Conservation (phyloP, 257 asterid species). For the Solanum acaule region DNA sequence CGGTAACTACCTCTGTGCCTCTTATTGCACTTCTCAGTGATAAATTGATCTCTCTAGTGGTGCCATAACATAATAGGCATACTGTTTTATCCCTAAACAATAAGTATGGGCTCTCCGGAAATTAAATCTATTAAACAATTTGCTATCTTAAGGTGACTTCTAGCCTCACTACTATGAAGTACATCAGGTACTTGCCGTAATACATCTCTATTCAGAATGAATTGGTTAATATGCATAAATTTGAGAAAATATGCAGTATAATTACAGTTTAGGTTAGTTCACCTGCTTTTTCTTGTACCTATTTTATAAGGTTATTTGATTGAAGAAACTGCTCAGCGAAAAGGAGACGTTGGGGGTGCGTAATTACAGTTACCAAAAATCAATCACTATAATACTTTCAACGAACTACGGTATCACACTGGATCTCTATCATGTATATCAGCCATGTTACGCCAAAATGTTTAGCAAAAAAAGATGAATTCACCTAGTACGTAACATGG, state of each 20-base stretch:
- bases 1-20: constrained; percentile 36
- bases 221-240: not conserved
- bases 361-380: not conserved
- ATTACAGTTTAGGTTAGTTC: not conserved
- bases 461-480: not conserved
- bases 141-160: not conserved
- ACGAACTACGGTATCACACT: not conserved
- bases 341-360: not conserved
- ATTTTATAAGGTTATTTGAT: not conserved
- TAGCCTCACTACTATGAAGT: not conserved
- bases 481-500: not conserved
- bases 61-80: not conserved
- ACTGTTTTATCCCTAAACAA: not conserved
- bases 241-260: not conserved
- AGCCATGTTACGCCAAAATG: not conserved
- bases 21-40: not conserved
- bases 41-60: not conserved
- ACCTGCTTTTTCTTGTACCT: not conserved
- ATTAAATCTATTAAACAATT: not conserved
- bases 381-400: not conserved
- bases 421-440: not conserved
- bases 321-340: not conserved
- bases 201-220: not conserved
- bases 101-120: not conserved
- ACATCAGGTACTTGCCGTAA: not conserved